Conservation (phyloP, 768 basidiomycete genomes). For the Xanthoconium purpureum region DNA sequence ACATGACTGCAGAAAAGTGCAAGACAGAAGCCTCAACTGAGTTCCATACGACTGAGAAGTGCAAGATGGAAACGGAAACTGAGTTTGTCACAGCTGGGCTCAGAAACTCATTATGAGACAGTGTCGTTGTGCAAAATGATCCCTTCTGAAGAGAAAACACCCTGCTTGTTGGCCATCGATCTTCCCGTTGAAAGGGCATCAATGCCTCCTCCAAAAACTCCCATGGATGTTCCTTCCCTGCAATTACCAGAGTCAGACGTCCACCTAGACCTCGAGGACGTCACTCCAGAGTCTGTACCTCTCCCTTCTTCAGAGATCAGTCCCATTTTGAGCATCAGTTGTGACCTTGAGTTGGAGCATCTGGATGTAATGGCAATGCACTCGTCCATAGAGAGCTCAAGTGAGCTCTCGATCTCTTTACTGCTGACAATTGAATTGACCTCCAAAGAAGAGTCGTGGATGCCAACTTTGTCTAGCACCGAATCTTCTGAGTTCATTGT, state of each 20-base stretch:
- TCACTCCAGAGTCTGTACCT: slow-evolving; percentile 33
- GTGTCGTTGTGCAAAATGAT: slow-evolving; percentile 39
- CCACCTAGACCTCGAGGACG: slow-evolving; percentile 15
- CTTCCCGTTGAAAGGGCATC: slow-evolving; percentile 21
- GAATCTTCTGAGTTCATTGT: slow-evolving; percentile 37
- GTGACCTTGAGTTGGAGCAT: slow-evolving; percentile 22
- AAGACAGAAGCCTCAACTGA: slow-evolving; percentile 42
- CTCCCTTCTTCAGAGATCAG: slow-evolving; percentile 37
- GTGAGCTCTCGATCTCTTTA: slow-evolving; percentile 23
- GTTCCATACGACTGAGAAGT: slow-evolving; percentile 43
- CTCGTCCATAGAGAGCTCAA: slow-evolving; percentile 19
- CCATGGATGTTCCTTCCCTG: slow-evolving; percentile 25
- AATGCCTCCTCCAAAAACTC: slow-evolving; percentile 29
- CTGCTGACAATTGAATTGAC: slow-evolving; percentile 34
- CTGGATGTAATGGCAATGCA: slow-evolving; percentile 6
- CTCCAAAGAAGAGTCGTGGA: slow-evolving; percentile 29
- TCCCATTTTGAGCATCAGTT: slow-evolving; percentile 26
- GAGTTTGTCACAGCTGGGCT: slow-evolving; percentile 51
- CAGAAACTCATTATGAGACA: slow-evolving; percentile 51
- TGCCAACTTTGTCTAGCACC: slow-evolving; percentile 40
- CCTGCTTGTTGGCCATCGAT: slow-evolving; percentile 37
- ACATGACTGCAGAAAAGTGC: slow-evolving; percentile 49
- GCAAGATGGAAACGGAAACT: slow-evolving; percentile 34
- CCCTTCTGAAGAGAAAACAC: slow-evolving; percentile 33
- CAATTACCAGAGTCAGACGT: slow-evolving; percentile 25